Base-by-base conservation (phyloP, 2,329 filamentous ascomycete species). In the Geoglossum cookeanum region DNA sequence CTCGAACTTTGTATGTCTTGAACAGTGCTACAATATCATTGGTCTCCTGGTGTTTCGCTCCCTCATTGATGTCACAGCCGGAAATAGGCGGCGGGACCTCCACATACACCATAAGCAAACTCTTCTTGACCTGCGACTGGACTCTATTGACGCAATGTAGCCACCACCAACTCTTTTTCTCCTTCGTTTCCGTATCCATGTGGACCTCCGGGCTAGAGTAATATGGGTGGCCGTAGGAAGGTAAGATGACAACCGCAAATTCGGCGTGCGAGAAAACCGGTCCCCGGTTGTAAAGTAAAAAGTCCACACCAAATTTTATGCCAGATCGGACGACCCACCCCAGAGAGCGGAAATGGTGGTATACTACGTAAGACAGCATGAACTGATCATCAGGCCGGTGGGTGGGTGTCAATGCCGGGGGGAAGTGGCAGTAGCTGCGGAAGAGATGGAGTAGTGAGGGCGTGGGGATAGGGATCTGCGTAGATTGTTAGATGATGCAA, bases 231-330 rank as follows among this genome's bases (percentile, higher is more conserved):
- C 71, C 82, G 66, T 94, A 97, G 0, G 88, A 84, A 0, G 92
- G 91, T 3, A 97, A 67, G 45, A 98, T 80, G 29, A 91, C 75
- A 48, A 96, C 72, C 0, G 87, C 90, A 66, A 96, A 98, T 66
- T 97, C 89, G 27, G 92, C 92, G 66, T 98, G 92, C 27, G 88
- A 83, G 68, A 98, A 97, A 0, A 92, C 91, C 0, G 92, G 92
- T 0, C 92, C 92, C 22, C 89, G 84, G 58, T 88, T 83, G 70
- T 98, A 98, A 6, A 98, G 78, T n/a, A 98, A 74, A 74, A 87
- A 96, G 68, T 98, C 92, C 8, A 89, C 86, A 27, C 87, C 87
- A 64, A 98, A 98, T 66, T 98, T 98, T 67, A 94, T 83, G 39
- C 92, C 94, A 4, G 86, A 82, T 13, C 94, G 84, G 0, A 94